phyloP scores from a whole-genome alignment of 2,329 filamentous ascomycete genomes.

The Trichophyton simii region DNA sequence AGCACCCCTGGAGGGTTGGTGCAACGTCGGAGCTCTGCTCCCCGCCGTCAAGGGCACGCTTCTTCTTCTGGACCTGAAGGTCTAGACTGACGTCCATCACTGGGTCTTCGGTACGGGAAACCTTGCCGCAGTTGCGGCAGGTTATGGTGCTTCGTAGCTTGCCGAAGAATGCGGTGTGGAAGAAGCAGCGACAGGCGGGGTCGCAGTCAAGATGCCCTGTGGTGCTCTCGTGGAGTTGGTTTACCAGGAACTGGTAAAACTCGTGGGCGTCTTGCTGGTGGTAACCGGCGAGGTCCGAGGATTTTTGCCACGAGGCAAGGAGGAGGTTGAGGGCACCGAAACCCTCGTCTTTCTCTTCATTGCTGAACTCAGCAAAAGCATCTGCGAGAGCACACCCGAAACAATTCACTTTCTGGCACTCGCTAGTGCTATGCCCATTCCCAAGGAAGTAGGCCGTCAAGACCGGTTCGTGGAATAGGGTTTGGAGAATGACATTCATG shows the following conservation, averaged over 20 bases:
- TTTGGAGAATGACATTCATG: conserved; percentile 91
- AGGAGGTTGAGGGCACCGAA: conserved; percentile 85
- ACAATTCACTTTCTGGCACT: conserved; percentile 51
- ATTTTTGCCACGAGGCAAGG: conserved; percentile 66
- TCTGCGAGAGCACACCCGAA: conserved; percentile 50
- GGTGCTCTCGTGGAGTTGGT: conserved; percentile 69
- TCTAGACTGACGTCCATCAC: conserved; percentile 85
- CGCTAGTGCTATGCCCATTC: conserved; percentile 69
- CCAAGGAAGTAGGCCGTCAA: conserved; percentile 84
- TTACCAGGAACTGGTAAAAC: conserved; percentile 89
- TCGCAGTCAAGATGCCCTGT: conserved; percentile 56
- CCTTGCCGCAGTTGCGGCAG: conserved; percentile 73
- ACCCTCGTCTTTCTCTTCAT: conserved; percentile 58
- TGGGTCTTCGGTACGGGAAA: conserved; percentile 71
- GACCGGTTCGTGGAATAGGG: conserved; percentile 83
- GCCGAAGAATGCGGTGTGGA: conserved; percentile 89
- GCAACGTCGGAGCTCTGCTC: conserved; percentile 30
- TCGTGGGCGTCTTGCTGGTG: conserved; percentile 96
- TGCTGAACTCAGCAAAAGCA: conserved; percentile 52
- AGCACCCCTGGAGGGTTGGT: conserved; percentile 56
- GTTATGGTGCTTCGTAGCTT: conserved; percentile 83
- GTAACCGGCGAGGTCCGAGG: conserved; percentile 61
- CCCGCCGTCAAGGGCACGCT: conserved; percentile 28
- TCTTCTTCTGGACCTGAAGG: conserved; percentile 63
- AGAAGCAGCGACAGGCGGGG: conserved; percentile 64